Conservation (phyloP, 495 filamentous ascomycete species). For the Podospora sp. region DNA sequence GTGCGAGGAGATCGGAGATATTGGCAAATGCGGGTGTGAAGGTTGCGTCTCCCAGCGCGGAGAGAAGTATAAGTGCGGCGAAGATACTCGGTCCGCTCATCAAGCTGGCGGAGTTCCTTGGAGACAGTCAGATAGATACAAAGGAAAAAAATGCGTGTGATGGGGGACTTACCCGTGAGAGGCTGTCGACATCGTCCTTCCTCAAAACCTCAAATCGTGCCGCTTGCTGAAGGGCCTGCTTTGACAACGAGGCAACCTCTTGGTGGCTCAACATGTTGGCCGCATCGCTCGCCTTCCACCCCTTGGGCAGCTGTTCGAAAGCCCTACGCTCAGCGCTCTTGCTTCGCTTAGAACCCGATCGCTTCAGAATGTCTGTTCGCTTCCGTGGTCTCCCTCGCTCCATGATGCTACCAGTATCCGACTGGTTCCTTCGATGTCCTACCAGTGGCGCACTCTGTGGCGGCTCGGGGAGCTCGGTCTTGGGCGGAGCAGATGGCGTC, state of each 20-base stretch:
- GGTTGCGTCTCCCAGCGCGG: slow-evolving; percentile 64
- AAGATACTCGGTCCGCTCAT: slow-evolving; percentile 72
- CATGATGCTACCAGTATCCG: slow-evolving; percentile 61
- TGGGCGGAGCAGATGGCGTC: slow-evolving; percentile 32
- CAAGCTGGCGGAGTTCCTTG: slow-evolving; percentile 68
- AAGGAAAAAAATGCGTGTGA: background rate
- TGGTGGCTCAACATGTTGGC: slow-evolving; percentile 44
- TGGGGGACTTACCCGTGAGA: slow-evolving; percentile 55
- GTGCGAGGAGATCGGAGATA: slow-evolving; percentile 65
- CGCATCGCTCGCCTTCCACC: slow-evolving; percentile 58
- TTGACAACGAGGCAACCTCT: slow-evolving; percentile 58
- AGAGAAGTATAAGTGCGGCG: slow-evolving; percentile 70
- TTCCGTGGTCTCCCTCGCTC: slow-evolving; percentile 61
- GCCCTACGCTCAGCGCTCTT: slow-evolving; percentile 51
- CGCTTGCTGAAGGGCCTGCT: slow-evolving; percentile 66
- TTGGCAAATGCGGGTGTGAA: slow-evolving; percentile 68
- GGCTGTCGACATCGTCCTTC: slow-evolving; percentile 64
- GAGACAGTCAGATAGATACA: slow-evolving; percentile 24
- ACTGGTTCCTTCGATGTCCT: slow-evolving; percentile 51
- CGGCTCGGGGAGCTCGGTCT: slow-evolving; percentile 38
- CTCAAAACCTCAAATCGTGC: slow-evolving; percentile 68
- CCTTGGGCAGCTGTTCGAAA: slow-evolving; percentile 60
- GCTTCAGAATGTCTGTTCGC: slow-evolving; percentile 41
- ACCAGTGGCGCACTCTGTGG: slow-evolving; percentile 28
- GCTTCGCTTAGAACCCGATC: slow-evolving; percentile 42